Evolutionary conservation across 1,284 basidiomycete genomes (phyloP), one percentile per base, ranked within the genome.

Genomic region (Fomitopsis palustris): DNA sequence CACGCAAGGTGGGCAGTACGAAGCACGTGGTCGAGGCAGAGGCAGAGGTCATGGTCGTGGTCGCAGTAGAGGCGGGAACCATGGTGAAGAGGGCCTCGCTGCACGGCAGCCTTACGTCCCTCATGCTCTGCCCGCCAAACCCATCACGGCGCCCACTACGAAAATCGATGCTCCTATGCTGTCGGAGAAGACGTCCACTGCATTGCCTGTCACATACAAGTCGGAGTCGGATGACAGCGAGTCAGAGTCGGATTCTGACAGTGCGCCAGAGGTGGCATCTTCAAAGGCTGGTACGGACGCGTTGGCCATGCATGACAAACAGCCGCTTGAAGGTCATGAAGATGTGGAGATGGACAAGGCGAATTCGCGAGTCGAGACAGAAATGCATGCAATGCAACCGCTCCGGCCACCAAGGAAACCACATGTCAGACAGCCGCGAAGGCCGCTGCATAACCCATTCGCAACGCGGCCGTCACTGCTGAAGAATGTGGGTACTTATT

Each of bases 391-490:
- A 17, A 37, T 45, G 42, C 21, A 23, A 27, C 41, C 51, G 23
- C 53, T 53, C 56, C 58, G 64, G 58, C 57, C 56, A 25, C 27
- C 61, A 53, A 70, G 66, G 59, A 77, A 73, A 59, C 69, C 69
- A 17, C 65, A 61, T 1, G 74, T 75, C 4, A 76, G 70, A 49
- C 83, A 84, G 64, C 87, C 89, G 0, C 83, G 78, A 62, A 75
- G 71, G 58, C 80, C 78, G 17, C 77, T 80, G 5, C 77, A 73
- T 54, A 93, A 92, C 72, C 84, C 87, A 0, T 95, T 95, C 64
- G 80, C 78, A 38, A 79, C 84, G 14, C 80, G 85, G 21, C 81
- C 87, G 5, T 86, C 84, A 10, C 79, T 95, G 37, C 76, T 95
- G 57, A 87, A 87, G 61, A 91, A 89, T 62, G 92, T 94, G 70